Evolutionary conservation across 345 rosid species (phyloP), one percentile per base, ranked within the genome.

Genomic region (Hibiscus mutabilis): DNA sequence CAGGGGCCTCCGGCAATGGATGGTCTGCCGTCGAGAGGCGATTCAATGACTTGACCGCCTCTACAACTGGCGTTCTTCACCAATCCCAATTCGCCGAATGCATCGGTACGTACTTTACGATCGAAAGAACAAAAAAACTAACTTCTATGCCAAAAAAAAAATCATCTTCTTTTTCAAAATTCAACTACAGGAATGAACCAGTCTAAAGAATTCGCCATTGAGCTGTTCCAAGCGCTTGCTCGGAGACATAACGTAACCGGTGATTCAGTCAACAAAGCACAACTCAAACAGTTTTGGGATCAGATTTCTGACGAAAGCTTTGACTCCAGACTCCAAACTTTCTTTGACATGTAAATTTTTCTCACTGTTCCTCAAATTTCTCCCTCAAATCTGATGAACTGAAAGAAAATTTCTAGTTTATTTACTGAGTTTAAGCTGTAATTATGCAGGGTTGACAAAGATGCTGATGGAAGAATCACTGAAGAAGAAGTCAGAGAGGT

Each of bases 401-500:
- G 29, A 21, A 42, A 25, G 55, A 27, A 66, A 56, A 66, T 44
- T 22, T n/a, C 31, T 37, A 0, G 16, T 19, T 47, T n/a, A 16
- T 49, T 66, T 14, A 22, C 22, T 31, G 33, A 70, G 68, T 33
- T 25, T 37, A 78, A 9, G 46, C 35, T 63, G 25, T 42, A 69
- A 53, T 67, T 84, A 57, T 77, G 80, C 81, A 87, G 90, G 92
- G 89, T 87, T 46, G 97, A 91, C 72, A 84, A 78, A 76, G 96
- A 91, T 29, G 94, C 89, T 4, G 98, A 88, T 73, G 98, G 98
- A 35, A 78, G 94, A 68, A 87, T 93, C 66, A 52, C 93, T 0
- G 98, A 93, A 76, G 97, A 84, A 80, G 98, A 93, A 84, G 97
- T 91, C 24, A 83, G 75, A 62, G 89, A 89, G 91, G 94, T 87